Percentiles rank a stretch among this genome's conserved stretches.
phyloP scores from a whole-genome alignment of 1,139 yeast species.

The Blastobotrys petasosporus region DNA sequence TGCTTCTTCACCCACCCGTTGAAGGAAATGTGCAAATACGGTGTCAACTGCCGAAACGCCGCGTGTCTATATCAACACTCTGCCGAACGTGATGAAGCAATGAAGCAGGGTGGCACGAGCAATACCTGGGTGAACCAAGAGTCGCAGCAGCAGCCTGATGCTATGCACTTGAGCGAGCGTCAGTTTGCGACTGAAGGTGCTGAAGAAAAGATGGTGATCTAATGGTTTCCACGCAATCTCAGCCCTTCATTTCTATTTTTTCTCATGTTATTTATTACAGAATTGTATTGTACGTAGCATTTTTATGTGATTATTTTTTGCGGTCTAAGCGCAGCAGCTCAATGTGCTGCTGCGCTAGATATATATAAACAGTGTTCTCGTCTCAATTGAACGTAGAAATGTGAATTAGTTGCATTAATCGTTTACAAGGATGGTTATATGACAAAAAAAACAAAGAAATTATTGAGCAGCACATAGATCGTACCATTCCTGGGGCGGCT shows the following conservation, averaged over 20 bases:
- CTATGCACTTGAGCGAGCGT: slow-evolving; percentile 44
- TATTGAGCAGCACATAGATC: slow-evolving; percentile 16
- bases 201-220: slow-evolving; percentile 54
- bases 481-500: slow-evolving; percentile 25
- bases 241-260: not conserved
- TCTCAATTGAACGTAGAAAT: not conserved
- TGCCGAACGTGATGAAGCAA: slow-evolving; percentile 47
- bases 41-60: slow-evolving; percentile 61
- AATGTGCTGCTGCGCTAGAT: no score
- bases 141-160: slow-evolving; percentile 1
- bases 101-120: slow-evolving; percentile 13
- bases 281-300: not conserved
- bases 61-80: slow-evolving; percentile 76
- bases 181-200: slow-evolving; percentile 75
- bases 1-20: slow-evolving; percentile 80
- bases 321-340: no score
- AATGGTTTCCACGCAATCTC: not conserved
- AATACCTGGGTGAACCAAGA: slow-evolving; percentile 38
- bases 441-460: not conserved
- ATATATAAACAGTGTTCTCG: not conserved
- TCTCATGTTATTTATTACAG: not conserved
- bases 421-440: not conserved
- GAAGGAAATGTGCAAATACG: slow-evolving; percentile 73
- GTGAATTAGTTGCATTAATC: not conserved
- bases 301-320: no score